These are phyloP conservation scores for Pseudogymnoascus sp. DNA, from an alignment of 2,329 filamentous ascomycete species.

Conservation along the genomic window DNA sequence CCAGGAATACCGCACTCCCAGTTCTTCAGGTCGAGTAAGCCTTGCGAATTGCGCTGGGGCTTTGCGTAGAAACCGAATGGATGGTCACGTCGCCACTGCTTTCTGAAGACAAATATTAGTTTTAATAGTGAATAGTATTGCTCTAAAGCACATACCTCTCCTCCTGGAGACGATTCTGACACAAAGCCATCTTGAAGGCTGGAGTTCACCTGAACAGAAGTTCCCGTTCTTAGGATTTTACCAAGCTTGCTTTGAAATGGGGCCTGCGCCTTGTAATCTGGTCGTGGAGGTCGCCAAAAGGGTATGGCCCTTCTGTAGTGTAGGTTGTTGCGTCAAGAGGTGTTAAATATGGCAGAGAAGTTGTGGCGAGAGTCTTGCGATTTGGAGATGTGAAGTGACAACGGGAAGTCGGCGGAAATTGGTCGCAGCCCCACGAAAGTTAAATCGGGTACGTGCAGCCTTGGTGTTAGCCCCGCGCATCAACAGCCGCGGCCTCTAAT, in stretches of 20 bases:
- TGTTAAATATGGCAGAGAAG: background rate
- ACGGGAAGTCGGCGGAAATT: slow-evolving; percentile 11
- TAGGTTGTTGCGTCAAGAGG: background rate
- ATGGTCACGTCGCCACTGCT: slow-evolving; percentile 94
- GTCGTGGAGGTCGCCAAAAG: background rate
- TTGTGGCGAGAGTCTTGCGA: background rate
- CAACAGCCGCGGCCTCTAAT: slow-evolving; percentile 7
- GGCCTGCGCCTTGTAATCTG: background rate
- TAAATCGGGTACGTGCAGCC: slow-evolving; percentile 5
- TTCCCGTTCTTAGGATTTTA: background rate
- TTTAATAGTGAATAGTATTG: background rate
- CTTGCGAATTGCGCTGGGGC: slow-evolving; percentile 70
- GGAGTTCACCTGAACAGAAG: slow-evolving; percentile 2
- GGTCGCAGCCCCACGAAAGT: slow-evolving; percentile 9
- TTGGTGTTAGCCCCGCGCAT: slow-evolving; percentile 7
- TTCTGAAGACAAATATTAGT: slow-evolving; percentile 46
- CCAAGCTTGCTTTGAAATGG: background rate
- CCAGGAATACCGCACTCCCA: slow-evolving; percentile 98
- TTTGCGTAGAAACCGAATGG: slow-evolving; percentile 97
- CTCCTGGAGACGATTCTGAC: slow-evolving; percentile 79
- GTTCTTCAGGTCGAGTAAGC: slow-evolving; percentile 82
- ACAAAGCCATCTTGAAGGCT: slow-evolving; percentile 65
- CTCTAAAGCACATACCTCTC: slow-evolving; percentile 58
- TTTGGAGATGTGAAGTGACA: slow-evolving; percentile 7
- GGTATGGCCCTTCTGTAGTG: background rate